phyloP scores from a whole-genome alignment of 768 basidiomycete species.

The Leucogyrophana mollusca region DNA sequence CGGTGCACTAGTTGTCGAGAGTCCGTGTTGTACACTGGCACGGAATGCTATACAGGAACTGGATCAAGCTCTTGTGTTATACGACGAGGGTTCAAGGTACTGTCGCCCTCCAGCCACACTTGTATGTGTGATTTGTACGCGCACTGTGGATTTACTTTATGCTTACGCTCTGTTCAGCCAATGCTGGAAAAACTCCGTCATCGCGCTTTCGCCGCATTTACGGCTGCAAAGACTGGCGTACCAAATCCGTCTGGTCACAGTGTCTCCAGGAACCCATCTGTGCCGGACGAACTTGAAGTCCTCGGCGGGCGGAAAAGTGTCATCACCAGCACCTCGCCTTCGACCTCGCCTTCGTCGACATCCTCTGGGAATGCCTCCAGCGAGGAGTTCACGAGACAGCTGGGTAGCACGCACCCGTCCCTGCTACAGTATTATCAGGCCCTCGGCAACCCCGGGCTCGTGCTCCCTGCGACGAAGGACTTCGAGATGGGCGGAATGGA shows the following conservation, averaged over 20 bases:
- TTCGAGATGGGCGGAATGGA: slow-evolving; percentile 1
- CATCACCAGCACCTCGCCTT: slow-evolving; percentile 28
- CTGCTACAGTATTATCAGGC: slow-evolving; percentile 1
- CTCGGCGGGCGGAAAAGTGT: slow-evolving; percentile 37
- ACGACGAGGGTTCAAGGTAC: slow-evolving; percentile 38
- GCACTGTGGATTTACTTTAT: neutral
- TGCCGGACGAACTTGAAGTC: slow-evolving; percentile 35
- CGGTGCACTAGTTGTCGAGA: slow-evolving; percentile 44
- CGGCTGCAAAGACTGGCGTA: slow-evolving; percentile 21
- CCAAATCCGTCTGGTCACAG: neutral
- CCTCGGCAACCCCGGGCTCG: slow-evolving; percentile 2
- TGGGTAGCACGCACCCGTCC: slow-evolving; percentile 1
- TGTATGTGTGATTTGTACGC: slow-evolving; percentile 23
- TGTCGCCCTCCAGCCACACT: slow-evolving; percentile 37
- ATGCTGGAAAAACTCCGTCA: slow-evolving; percentile 37
- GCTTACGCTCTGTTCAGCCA: too few relatives aligned
- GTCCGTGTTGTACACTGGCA: slow-evolving; percentile 43
- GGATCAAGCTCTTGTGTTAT: slow-evolving; percentile 36
- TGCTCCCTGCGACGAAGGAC: slow-evolving; percentile 6
- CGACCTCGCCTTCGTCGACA: slow-evolving; percentile 26
- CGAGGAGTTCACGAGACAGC: slow-evolving; percentile 1
- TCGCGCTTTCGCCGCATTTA: slow-evolving; percentile 34
- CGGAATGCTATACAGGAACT: slow-evolving; percentile 38
- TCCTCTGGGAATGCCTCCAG: slow-evolving; percentile 19
- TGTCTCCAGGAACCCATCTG: slow-evolving; percentile 9